These are phyloP conservation scores for Globisporangium middletonii DNA, from an alignment of 352 stramenopile species.

Conservation along the genomic window DNA sequence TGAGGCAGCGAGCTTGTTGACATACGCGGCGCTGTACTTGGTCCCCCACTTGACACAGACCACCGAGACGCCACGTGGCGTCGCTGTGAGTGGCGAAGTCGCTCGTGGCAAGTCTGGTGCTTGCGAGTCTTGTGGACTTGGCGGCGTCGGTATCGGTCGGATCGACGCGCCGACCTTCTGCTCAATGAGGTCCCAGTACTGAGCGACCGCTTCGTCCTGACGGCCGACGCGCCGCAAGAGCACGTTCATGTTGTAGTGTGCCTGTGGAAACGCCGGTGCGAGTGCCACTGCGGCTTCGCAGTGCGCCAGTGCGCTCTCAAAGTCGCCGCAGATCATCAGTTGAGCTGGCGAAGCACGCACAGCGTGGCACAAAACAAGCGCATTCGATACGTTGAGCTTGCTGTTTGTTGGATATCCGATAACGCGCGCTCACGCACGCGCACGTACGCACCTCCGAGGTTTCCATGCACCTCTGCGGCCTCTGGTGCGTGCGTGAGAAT, in stretches of 20 bases:
- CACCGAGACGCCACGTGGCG: constrained; percentile 23
- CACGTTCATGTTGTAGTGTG: constrained; percentile 62
- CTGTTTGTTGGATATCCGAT: neutral
- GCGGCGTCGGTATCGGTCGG: constrained; percentile 40
- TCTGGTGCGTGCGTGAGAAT: constrained; percentile 19
- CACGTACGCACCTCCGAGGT: constrained; percentile 28
- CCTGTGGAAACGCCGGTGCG: constrained; percentile 23
- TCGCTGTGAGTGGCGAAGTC: constrained; percentile 62
- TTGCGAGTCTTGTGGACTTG: constrained; percentile 36
- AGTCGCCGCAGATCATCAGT: constrained; percentile 24
- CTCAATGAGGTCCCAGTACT: constrained; percentile 59
- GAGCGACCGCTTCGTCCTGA: constrained; percentile 35
- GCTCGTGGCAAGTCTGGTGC: constrained; percentile 91
- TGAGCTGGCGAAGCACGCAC: constrained; percentile 16
- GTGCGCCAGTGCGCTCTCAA: constrained; percentile 30
- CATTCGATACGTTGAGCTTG: too few relatives aligned
- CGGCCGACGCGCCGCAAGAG: constrained; percentile 40
- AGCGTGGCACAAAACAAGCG: neutral
- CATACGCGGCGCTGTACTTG: constrained; percentile 80
- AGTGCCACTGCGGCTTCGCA: constrained; percentile 29
- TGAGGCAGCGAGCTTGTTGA: constrained; percentile 60
- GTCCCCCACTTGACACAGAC: constrained; percentile 85
- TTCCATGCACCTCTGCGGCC: constrained; percentile 41
- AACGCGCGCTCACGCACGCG: neutral
- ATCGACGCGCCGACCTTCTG: constrained; percentile 68